Conservation (phyloP, 495 filamentous ascomycete species). For the Neurospora sp. region DNA sequence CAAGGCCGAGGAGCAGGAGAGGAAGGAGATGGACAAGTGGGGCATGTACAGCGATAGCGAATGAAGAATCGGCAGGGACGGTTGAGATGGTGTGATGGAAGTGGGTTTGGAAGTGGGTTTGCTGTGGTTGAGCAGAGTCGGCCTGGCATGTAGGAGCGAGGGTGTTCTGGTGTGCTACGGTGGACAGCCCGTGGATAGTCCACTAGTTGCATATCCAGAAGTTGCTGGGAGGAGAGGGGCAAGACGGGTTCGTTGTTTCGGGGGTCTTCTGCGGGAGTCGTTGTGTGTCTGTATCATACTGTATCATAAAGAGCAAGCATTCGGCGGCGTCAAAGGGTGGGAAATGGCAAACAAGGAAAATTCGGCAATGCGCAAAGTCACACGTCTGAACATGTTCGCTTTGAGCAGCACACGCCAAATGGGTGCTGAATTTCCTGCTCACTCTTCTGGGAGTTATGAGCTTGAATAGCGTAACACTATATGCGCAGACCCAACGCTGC, state of each 20-base stretch:
- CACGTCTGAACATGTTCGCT: background rate
- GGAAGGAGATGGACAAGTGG: slow-evolving; percentile 38
- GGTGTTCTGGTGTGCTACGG: background rate
- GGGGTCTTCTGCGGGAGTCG: background rate
- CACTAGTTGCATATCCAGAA: background rate
- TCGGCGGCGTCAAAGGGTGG: background rate
- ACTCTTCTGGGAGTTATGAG: background rate
- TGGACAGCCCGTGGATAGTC: background rate
- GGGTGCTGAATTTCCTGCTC: background rate
- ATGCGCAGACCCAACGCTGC: background rate
- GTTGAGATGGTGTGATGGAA: background rate
- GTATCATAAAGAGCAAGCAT: background rate
- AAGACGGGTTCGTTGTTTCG: background rate
- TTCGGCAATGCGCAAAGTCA: background rate
- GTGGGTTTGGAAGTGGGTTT: background rate
- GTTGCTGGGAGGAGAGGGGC: background rate
- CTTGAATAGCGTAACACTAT: background rate
- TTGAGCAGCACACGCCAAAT: background rate
- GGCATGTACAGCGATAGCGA: slow-evolving; percentile 13
- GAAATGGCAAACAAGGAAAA: background rate
- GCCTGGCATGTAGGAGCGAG: background rate
- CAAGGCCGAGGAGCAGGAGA: slow-evolving; percentile 35
- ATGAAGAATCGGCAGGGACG: slow-evolving; percentile 5
- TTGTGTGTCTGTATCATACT: background rate
- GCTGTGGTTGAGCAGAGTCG: background rate